Percentiles rank a stretch among this genome's conserved stretches.
Conservation (phyloP, 768 basidiomycete genomes). For the Termitomyces sp. region DNA sequence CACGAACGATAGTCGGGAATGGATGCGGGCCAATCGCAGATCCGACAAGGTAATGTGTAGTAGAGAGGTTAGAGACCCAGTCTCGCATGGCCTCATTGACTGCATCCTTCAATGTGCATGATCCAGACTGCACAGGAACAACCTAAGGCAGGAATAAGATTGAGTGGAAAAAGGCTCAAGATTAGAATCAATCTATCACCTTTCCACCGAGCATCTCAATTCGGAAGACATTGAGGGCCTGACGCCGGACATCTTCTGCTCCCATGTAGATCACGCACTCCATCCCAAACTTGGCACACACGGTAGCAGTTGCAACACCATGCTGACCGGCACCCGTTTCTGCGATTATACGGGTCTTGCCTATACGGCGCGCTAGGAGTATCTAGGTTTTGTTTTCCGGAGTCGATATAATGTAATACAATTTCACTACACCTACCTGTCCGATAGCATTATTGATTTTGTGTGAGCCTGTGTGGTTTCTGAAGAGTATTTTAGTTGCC, state of each 20-base stretch:
- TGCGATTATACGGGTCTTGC: conserved; percentile 96
- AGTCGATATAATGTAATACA: neutral
- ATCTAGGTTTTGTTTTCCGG: conserved; percentile 50
- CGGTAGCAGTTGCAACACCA: conserved; percentile 98
- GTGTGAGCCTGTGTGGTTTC: conserved; percentile 98
- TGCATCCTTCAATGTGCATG: conserved; percentile 94
- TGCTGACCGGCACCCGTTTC: conserved; percentile 99
- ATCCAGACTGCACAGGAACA: conserved; percentile 89
- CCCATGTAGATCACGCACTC: conserved; percentile 99
- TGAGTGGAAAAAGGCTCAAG: neutral
- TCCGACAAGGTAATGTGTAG: conserved; percentile 95
- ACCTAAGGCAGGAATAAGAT: conserved; percentile 47
- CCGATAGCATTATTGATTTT: conserved; percentile 99
- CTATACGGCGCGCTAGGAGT: conserved; percentile 87
- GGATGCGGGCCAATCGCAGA: conserved; percentile 98
- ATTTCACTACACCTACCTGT: conserved; percentile 47
- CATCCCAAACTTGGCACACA: conserved; percentile 94
- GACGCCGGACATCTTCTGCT: conserved; percentile 92
- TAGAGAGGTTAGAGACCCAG: conserved; percentile 95
- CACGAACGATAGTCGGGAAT: conserved; percentile 98
- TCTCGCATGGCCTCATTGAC: conserved; percentile 98
- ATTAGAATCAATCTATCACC: conserved; percentile 31
- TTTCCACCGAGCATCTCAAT: conserved; percentile 97
- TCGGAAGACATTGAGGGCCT: conserved; percentile 96
- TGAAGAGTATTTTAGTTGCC: conserved; percentile 22